Conservation (phyloP, 495 filamentous ascomycete species). For the Xylona heveae region DNA sequence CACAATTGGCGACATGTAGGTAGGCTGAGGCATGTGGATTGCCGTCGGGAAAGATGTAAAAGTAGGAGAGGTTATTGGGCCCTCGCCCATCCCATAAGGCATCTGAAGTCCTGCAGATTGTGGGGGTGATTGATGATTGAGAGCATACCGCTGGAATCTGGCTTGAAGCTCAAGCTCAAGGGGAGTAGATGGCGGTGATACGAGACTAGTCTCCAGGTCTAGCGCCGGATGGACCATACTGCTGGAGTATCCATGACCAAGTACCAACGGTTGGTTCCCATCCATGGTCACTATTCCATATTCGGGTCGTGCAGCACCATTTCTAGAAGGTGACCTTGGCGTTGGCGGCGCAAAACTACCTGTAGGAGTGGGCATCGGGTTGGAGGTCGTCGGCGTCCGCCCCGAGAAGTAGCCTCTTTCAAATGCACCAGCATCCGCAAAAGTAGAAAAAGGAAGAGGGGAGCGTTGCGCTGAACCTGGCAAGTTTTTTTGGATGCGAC, state of each 20-base stretch:
- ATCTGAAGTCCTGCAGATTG: constrained; percentile 16
- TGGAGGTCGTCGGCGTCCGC: constrained; percentile 9
- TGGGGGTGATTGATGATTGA: constrained; percentile 16
- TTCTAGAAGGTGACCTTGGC: constrained; percentile 14
- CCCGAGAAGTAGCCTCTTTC: constrained; percentile 9
- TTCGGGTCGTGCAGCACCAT: too few species aligned
- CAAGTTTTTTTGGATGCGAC: constrained; percentile 28
- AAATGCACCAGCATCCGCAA: constrained; percentile 23
- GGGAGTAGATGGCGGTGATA: constrained; percentile 25
- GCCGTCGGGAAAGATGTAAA: constrained; percentile 15
- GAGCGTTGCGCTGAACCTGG: constrained; percentile 23
- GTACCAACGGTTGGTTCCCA: too few species aligned
- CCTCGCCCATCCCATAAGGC: constrained; percentile 22
- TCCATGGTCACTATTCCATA: too few species aligned
- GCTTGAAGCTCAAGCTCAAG: constrained; percentile 1
- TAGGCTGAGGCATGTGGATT: constrained; percentile 16
- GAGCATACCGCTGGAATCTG: constrained; percentile 17
- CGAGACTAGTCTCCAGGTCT: constrained; percentile 17
- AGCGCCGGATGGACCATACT: constrained; percentile 12
- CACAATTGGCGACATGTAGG: constrained; percentile 17
- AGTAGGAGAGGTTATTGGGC: constrained; percentile 19
- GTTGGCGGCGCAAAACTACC: constrained; percentile 24
- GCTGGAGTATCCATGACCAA: constrained; percentile 15
- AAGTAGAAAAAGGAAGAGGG: constrained; percentile 27
- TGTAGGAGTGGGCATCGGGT: constrained; percentile 19